Evolutionary conservation across 164 flowering plant species (phyloP).

Genomic region (Dillenia turbinata): DNA sequence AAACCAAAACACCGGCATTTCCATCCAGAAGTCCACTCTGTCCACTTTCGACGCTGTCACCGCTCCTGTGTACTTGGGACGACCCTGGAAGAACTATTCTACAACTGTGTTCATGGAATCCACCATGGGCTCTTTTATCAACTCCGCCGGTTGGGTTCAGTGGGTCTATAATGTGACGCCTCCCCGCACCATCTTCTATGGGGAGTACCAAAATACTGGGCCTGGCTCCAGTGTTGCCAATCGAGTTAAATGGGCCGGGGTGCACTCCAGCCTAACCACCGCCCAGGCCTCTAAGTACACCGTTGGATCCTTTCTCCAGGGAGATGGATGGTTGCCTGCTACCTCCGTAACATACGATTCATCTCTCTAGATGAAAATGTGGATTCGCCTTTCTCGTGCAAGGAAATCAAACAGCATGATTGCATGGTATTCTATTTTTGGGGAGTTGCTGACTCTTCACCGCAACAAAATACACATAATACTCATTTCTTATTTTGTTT

Average conservation of each 20-base stretch:
- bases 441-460: no score
- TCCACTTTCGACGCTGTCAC: background rate
- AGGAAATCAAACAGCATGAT: no score
- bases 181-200: background rate
- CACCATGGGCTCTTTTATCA: background rate
- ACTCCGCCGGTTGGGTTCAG: slow-evolving; percentile 11
- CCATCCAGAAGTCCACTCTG: slow-evolving; percentile 1
- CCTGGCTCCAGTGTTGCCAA: background rate
- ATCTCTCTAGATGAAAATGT: background rate
- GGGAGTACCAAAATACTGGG: slow-evolving; percentile 8
- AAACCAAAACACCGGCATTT: slow-evolving; percentile 5
- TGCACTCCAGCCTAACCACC: background rate
- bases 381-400: background rate
- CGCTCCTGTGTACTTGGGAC: slow-evolving; percentile 2
- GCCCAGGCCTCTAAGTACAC: slow-evolving; percentile 13
- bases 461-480: no score
- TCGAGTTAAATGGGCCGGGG: slow-evolving; percentile 1
- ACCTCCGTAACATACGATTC: slow-evolving; percentile 9
- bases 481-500: no score
- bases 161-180: background rate
- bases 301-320: slow-evolving; percentile 14
- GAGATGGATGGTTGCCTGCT: slow-evolving; percentile 12
- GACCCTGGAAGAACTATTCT: slow-evolving; percentile 13
- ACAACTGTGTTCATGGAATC: slow-evolving; percentile 14
- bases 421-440: no score